Evolutionary conservation across 177 flowering plant genomes (phyloP).

Genomic region (Telopea speciosissima): DNA sequence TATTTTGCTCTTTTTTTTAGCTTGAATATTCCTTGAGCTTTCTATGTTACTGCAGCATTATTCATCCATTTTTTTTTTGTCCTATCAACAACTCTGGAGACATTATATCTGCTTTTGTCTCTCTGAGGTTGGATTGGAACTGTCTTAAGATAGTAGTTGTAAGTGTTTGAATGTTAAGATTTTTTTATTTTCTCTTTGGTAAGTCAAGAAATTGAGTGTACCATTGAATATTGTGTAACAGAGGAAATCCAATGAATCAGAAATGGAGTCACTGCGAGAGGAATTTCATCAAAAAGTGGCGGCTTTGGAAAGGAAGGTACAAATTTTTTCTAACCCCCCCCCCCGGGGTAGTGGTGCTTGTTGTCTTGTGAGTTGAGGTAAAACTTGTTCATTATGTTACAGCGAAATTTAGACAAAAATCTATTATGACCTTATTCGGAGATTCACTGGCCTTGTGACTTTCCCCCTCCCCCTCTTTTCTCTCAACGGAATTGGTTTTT

Average conservation of each 20-base stretch:
- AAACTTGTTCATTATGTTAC: too few species aligned
- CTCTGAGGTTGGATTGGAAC: neutral
- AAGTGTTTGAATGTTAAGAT: neutral
- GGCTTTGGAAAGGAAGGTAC: slow-evolving; percentile 91
- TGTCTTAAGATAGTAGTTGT: neutral
- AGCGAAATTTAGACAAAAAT: too few species aligned
- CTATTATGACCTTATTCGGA: too few species aligned
- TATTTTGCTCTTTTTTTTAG: too few species aligned
- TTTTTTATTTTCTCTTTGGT: neutral
- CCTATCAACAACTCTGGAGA: neutral
- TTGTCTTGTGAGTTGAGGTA: too few species aligned
- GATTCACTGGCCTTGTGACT: too few species aligned
- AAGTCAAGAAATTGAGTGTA: neutral
- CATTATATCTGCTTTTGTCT: neutral
- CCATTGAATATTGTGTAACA: slow-evolving; percentile 28
- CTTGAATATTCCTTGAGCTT: neutral
- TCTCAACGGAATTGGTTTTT: too few species aligned
- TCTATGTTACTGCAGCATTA: neutral
- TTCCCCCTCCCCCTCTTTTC: too few species aligned
- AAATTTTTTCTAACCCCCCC: neutral
- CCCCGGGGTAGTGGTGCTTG: too few species aligned
- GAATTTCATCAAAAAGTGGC: slow-evolving; percentile 94
- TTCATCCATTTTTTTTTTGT: too few species aligned
- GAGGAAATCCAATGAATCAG: slow-evolving; percentile 82
- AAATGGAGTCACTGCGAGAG: slow-evolving; percentile 80